A percentile compares a stretch with the other conserved stretches of the same genome.
phyloP scores from a whole-genome alignment of 2,329 filamentous ascomycete genomes.

The Cryphonectria naterciae region DNA sequence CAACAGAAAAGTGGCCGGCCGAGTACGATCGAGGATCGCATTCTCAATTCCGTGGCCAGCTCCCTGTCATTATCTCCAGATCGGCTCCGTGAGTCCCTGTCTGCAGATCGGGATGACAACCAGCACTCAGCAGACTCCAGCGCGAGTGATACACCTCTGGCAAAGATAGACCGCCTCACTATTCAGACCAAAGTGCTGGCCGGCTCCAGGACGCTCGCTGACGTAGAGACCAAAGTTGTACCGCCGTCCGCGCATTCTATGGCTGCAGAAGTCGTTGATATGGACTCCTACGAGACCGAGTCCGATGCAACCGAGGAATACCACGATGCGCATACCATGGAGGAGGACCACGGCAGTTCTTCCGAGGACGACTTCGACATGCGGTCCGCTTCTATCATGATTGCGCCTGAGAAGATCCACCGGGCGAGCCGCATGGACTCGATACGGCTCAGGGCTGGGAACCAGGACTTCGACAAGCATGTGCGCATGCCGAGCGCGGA shows the following conservation, averaged over 20 bases:
- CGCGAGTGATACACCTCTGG: conserved; percentile 5
- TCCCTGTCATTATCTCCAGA: conserved; percentile 26
- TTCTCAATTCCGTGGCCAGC: conserved; percentile 25
- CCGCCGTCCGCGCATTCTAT: conserved; percentile 28
- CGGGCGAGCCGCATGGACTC: conserved; percentile 34
- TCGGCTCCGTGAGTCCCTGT: conserved; percentile 22
- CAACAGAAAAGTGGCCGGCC: conserved; percentile 16
- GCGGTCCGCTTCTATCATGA: conserved; percentile 32
- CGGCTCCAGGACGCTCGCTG: conserved; percentile 28
- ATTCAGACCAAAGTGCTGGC: conserved; percentile 28
- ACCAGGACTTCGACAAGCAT: conserved; percentile 27
- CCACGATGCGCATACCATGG: neutral
- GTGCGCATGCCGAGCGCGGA: conserved; percentile 33
- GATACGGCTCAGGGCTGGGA: conserved; percentile 14
- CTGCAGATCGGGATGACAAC: conserved; percentile 13
- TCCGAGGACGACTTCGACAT: conserved; percentile 22
- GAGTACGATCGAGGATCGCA: conserved; percentile 26
- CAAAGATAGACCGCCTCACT: conserved; percentile 21
- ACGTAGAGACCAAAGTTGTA: conserved; percentile 26
- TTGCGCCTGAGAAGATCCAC: conserved; percentile 35
- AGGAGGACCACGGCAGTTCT: conserved; percentile 18
- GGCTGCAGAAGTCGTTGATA: conserved; percentile 23
- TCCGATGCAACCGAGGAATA: conserved; percentile 2
- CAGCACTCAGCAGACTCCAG: conserved; percentile 13
- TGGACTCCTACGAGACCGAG: conserved; percentile 13